Evolutionary conservation across 352 stramenopile species (phyloP).

Genomic region (Pythium scleroteichum): DNA sequence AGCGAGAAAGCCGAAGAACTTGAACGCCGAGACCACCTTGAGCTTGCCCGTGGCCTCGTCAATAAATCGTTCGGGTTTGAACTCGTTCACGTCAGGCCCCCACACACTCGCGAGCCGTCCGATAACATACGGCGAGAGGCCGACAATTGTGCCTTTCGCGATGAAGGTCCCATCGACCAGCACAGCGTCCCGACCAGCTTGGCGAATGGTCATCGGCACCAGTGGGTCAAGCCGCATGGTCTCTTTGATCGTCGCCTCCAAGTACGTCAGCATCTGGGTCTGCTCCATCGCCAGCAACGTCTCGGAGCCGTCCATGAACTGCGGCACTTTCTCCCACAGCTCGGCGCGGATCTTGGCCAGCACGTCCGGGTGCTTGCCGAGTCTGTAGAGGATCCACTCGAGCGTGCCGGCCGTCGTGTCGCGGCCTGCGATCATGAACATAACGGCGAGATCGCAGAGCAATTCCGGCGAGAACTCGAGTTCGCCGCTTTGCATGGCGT

Average conservation of each 20-base stretch:
- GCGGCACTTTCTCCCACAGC: slow-evolving; percentile 24
- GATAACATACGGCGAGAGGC: slow-evolving; percentile 32
- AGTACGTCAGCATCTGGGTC: slow-evolving; percentile 10
- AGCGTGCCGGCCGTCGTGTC: slow-evolving; percentile 52
- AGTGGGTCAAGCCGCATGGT: slow-evolving; percentile 36
- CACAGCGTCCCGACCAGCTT: slow-evolving; percentile 28
- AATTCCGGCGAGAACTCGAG: slow-evolving; percentile 16
- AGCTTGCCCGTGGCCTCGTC: slow-evolving; percentile 18
- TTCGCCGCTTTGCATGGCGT: slow-evolving; percentile 15
- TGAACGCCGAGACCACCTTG: slow-evolving; percentile 28
- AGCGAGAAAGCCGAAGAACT: slow-evolving; percentile 25
- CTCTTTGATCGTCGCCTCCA: slow-evolving; percentile 36
- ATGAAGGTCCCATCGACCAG: background rate
- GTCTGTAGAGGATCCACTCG: slow-evolving; percentile 44
- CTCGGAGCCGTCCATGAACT: slow-evolving; percentile 13
- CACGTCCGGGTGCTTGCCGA: slow-evolving; percentile 35
- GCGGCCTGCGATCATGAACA: slow-evolving; percentile 48
- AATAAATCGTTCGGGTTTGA: slow-evolving; percentile 36
- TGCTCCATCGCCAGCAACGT: slow-evolving; percentile 13
- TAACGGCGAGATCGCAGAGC: slow-evolving; percentile 47
- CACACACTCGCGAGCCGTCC: slow-evolving; percentile 32
- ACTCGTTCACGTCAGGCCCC: slow-evolving; percentile 31
- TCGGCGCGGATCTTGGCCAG: slow-evolving; percentile 27
- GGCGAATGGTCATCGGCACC: slow-evolving; percentile 35
- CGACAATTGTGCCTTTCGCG: slow-evolving; percentile 27